phyloP scores from a whole-genome alignment of 2,329 filamentous ascomycete genomes.

The Aspergillus thermomutatus region DNA sequence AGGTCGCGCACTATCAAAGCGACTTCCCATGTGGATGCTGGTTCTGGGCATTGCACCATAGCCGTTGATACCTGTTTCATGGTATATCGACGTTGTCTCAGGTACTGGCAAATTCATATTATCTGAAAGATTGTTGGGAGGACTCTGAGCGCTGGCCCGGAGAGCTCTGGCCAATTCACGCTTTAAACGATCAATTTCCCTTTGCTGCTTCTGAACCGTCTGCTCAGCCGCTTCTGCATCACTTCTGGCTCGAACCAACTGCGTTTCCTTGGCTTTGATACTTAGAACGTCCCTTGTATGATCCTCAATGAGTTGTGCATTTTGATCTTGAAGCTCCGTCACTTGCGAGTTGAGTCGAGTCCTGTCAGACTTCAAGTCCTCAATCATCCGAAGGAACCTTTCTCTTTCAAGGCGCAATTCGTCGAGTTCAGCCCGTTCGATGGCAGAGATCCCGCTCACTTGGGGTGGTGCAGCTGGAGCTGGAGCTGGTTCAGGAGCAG shows the following conservation, averaged over 20 bases:
- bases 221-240: constrained; percentile 88
- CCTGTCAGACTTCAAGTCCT: constrained; percentile 79
- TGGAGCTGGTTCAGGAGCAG: constrained; percentile 43
- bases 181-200: constrained; percentile 91
- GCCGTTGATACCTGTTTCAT: constrained; percentile 32
- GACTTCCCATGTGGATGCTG: constrained; percentile 36
- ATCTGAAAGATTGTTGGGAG: constrained; percentile 39
- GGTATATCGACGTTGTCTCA: constrained; percentile 48
- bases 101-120: constrained; percentile 52
- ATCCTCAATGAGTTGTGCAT: constrained; percentile 93
- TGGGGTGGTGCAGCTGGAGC: constrained; percentile 55
- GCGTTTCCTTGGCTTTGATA: constrained; percentile 98
- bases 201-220: constrained; percentile 74
- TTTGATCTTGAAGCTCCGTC: constrained; percentile 92
- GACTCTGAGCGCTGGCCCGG: constrained; percentile 39
- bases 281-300: constrained; percentile 92
- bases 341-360: constrained; percentile 81
- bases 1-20: constrained; percentile 40
- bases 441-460: constrained; percentile 64
- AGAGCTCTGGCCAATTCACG: constrained; percentile 64
- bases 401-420: constrained; percentile 84
- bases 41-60: constrained; percentile 27
- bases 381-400: constrained; percentile 67
- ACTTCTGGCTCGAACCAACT: constrained; percentile 84
- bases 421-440: constrained; percentile 90